phyloP scores from a whole-genome alignment of 495 filamentous ascomycete genomes.

The Penicillium diatomitis region DNA sequence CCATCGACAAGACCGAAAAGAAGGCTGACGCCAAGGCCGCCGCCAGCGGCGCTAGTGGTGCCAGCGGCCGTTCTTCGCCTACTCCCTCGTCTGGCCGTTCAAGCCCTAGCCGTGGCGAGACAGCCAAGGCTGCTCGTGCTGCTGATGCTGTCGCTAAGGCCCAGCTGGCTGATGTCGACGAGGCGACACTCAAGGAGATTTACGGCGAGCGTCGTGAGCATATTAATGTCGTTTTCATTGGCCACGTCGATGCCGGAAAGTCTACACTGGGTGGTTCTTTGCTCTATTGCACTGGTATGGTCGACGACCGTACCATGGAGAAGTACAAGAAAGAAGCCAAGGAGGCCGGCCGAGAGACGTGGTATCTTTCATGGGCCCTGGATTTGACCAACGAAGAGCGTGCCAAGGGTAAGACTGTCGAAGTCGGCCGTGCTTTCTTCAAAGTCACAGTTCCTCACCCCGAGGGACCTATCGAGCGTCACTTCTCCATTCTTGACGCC shows the following conservation, averaged over 20 bases:
- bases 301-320: conserved; percentile 95
- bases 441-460: conserved; percentile 67
- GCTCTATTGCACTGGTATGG: conserved; percentile 91
- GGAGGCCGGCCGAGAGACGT: conserved; percentile 92
- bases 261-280: conserved; percentile 90
- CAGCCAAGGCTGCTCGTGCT: conserved; percentile 52
- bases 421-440: conserved; percentile 94
- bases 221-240: conserved; percentile 96
- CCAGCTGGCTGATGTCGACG: conserved; percentile 83
- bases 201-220: conserved; percentile 88
- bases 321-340: conserved; percentile 97
- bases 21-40: conserved; percentile 33
- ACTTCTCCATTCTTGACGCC: conserved; percentile 90
- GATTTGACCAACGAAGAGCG: conserved; percentile 96
- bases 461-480: conserved; percentile 31
- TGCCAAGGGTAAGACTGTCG: conserved; percentile 95
- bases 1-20: conserved; percentile 70
- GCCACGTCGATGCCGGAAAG: conserved; percentile 96
- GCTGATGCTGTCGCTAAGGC: conserved; percentile 79
- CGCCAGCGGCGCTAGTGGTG: conserved; percentile 47
- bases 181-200: conserved; percentile 83
- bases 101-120: conserved; percentile 38
- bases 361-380: conserved; percentile 96
- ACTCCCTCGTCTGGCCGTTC: conserved; percentile 59
- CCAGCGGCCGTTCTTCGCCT: conserved; percentile 42